Evolutionary conservation across 495 filamentous ascomycete genomes (phyloP).

Genomic region (Penicillium fimorum): DNA sequence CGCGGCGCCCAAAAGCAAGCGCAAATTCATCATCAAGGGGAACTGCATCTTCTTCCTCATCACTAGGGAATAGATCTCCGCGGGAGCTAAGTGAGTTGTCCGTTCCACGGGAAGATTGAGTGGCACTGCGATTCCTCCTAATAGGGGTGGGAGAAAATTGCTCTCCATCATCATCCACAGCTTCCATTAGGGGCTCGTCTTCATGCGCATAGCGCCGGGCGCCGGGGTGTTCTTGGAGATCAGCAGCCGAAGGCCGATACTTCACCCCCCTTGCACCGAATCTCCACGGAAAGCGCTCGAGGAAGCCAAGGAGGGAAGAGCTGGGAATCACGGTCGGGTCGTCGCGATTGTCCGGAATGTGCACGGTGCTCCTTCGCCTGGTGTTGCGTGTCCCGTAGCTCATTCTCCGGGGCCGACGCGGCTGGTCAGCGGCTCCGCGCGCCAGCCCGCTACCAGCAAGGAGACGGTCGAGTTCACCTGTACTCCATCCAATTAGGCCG

Average conservation of each 20-base stretch:
- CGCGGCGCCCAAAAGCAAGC: slow-evolving; percentile 67
- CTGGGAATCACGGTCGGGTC: slow-evolving; percentile 92
- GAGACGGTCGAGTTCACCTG: slow-evolving; percentile 85
- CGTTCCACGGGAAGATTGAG: slow-evolving; percentile 76
- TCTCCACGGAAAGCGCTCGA: slow-evolving; percentile 81
- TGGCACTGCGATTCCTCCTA: slow-evolving; percentile 71
- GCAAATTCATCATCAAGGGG: slow-evolving; percentile 93
- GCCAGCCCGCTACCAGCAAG: slow-evolving; percentile 69
- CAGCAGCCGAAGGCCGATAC: slow-evolving; percentile 89
- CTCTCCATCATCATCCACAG: slow-evolving; percentile 49
- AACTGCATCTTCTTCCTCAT: slow-evolving; percentile 89
- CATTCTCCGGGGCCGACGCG: slow-evolving; percentile 75
- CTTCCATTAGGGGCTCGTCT: slow-evolving; percentile 70
- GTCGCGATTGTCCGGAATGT: slow-evolving; percentile 54
- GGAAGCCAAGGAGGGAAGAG: slow-evolving; percentile 80
- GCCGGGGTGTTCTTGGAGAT: slow-evolving; percentile 85
- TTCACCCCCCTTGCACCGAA: slow-evolving; percentile 73
- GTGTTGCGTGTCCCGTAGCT: slow-evolving; percentile 75
- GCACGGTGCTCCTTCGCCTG: slow-evolving; percentile 63
- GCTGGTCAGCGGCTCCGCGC: slow-evolving; percentile 56
- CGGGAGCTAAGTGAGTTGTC: slow-evolving; percentile 90
- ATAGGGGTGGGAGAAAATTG: slow-evolving; percentile 35
- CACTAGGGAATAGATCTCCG: slow-evolving; percentile 90
- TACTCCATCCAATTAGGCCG: slow-evolving; percentile 68
- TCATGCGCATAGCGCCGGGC: slow-evolving; percentile 51